Evolutionary conservation across 768 basidiomycete genomes (phyloP).

Genomic region (Kwoniella botswanensis): DNA sequence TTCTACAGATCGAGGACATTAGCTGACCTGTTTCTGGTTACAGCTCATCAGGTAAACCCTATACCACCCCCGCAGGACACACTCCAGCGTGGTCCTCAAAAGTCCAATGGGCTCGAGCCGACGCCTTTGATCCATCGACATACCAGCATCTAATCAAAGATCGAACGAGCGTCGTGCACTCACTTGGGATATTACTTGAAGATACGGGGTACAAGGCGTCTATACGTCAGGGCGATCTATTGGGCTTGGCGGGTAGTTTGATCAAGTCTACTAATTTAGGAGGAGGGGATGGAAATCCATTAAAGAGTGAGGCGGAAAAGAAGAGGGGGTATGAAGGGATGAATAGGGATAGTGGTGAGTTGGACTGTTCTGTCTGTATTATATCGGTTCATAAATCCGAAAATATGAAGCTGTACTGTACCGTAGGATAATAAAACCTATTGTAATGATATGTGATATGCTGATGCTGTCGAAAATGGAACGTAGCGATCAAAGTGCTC

Average conservation of each 20-base stretch:
- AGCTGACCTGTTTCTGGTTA: neutral
- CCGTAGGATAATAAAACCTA: too few species aligned
- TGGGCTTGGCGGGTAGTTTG: slow-evolving; percentile 64
- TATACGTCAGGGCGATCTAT: slow-evolving; percentile 66
- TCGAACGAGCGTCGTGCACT: slow-evolving; percentile 84
- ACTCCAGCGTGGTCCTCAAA: slow-evolving; percentile 76
- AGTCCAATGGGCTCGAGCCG: slow-evolving; percentile 83
- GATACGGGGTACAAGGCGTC: slow-evolving; percentile 78
- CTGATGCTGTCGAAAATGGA: neutral
- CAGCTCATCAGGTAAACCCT: slow-evolving; percentile 86
- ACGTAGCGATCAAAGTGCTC: slow-evolving; percentile 69
- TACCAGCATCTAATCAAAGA: slow-evolving; percentile 72
- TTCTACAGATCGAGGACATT: neutral
- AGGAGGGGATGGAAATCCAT: slow-evolving; percentile 55
- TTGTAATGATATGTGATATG: neutral
- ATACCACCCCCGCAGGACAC: slow-evolving; percentile 86
- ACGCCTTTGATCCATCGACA: slow-evolving; percentile 76
- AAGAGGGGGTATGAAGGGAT: slow-evolving; percentile 69
- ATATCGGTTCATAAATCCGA: too few species aligned
- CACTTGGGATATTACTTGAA: slow-evolving; percentile 87
- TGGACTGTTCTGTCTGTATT: too few species aligned
- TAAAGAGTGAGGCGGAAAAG: slow-evolving; percentile 58
- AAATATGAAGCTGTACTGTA: too few species aligned
- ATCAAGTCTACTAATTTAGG: slow-evolving; percentile 56
- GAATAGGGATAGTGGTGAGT: slow-evolving; percentile 84